Evolutionary conservation across 352 stramenopile species (phyloP).

Genomic region (Thalassiosira ordinaria): DNA sequence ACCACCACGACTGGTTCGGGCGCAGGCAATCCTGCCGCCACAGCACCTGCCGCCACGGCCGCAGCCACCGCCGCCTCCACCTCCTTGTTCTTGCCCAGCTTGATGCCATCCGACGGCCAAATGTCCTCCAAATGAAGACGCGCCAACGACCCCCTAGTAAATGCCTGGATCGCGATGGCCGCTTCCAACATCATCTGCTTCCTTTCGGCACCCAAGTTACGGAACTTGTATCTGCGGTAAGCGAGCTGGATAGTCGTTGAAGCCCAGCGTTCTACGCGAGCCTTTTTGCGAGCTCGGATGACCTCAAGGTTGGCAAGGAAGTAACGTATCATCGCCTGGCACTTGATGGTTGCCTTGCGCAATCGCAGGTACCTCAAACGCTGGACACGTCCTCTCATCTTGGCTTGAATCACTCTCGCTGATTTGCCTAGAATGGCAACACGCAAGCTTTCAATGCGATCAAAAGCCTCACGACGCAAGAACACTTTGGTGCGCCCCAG

Average conservation of each 20-base stretch:
- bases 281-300: conserved; percentile 46
- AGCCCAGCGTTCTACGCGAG: conserved; percentile 42
- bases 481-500: conserved; percentile 87
- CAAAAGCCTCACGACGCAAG: conserved; percentile 85
- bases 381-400: conserved; percentile 42
- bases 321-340: conserved; percentile 54
- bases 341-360: conserved; percentile 36
- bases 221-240: conserved; percentile 60
- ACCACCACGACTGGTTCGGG: conserved; percentile 35
- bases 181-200: conserved; percentile 56
- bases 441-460: conserved; percentile 83
- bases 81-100: conserved; percentile 20
- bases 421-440: conserved; percentile 67
- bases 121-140: conserved; percentile 54
- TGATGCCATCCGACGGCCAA: conserved; percentile 25
- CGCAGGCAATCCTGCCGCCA: not conserved
- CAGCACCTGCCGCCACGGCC: not conserved
- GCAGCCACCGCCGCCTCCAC: not conserved
- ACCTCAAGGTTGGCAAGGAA: conserved; percentile 65
- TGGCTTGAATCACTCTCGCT: conserved; percentile 53
- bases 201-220: conserved; percentile 55
- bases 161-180: conserved; percentile 71
- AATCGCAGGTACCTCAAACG: conserved; percentile 43
- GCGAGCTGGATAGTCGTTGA: conserved; percentile 59
- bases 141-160: conserved; percentile 54